These are phyloP conservation scores for Solanum corneliomulleri DNA, from an alignment of 257 asterid species.

Conservation along the genomic window DNA sequence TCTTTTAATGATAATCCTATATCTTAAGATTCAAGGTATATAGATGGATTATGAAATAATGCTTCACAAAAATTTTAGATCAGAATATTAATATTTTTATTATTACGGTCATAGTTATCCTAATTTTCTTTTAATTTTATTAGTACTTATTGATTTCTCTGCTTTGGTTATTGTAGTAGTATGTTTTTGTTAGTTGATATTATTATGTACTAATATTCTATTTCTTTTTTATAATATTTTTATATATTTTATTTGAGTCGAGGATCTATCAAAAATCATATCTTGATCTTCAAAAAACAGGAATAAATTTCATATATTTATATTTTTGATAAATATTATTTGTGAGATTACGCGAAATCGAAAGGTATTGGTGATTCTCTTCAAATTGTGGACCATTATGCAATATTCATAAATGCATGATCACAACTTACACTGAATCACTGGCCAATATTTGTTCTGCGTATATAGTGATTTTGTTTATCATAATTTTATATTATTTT, in stretches of 20 bases:
- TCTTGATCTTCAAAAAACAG: rapidly evolving
- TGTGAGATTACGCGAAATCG: not conserved
- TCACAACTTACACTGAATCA: not conserved
- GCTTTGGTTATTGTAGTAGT: no score
- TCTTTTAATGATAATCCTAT: not conserved
- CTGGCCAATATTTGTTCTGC: not conserved
- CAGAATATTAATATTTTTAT: not conserved
- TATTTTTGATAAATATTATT: rapidly evolving
- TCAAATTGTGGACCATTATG: not conserved
- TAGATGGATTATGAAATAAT: not conserved
- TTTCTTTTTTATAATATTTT: rapidly evolving
- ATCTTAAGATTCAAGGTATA: not conserved
- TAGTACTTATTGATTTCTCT: no score
- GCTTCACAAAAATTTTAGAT: not conserved
- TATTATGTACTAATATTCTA: not conserved
- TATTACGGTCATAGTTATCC: not conserved
- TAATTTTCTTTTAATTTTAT: no score
- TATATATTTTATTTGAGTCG: not conserved
- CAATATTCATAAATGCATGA: not conserved
- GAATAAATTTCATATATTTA: rapidly evolving
- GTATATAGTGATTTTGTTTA: not conserved
- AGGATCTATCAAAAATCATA: rapidly evolving
- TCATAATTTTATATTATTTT: not conserved
- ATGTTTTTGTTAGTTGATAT: no score
- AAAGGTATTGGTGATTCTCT: not conserved